Evolutionary conservation across 2,329 filamentous ascomycete genomes (phyloP), one percentile per base, ranked within the genome.

Genomic region (Parasarocladium wereldwijsianum): DNA sequence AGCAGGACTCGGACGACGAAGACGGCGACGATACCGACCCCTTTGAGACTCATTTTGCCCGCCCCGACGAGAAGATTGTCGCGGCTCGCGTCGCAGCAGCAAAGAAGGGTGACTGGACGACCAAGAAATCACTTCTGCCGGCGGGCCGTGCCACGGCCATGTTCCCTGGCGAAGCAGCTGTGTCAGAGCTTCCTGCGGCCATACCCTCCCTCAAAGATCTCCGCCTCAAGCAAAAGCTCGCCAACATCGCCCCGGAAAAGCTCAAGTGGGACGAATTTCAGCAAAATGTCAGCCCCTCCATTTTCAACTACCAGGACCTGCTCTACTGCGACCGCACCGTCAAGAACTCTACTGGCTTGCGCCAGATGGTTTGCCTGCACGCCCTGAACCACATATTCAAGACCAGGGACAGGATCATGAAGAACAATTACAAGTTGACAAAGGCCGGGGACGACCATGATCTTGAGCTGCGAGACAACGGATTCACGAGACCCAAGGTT

Each of bases 401-500:
- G 51, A 94, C 87, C 2, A 75, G 90, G 39, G 87, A 96, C 46
- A 72, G 76, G 17, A 80, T 96, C 1, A 70, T 96, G 36, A 96
- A 93, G 54, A 92, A 96, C 55, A 96, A 86, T 46, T 71, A 80
- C 32, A 82, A 76, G 38, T 55, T 93, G 8, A 63, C 77, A 8
- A 76, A 75, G 41, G 71, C 78, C 32, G 64, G 70, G 4, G 66
- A 68, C 8, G 64, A 64, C 21, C 58, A 66, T 11, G 76, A 81
- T 21, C 57, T 80, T 4, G 84, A 93, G 40, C 62, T 85, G 12
- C 73, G 85, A 38, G 90, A 98, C 41, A 90, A 98, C 54, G 90
- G 90, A 0, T 98, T 94, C 52, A 94, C 87, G 0, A 66, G 90
- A 5, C 90, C 90, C 6, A 96, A 96, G 49, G 77, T 94, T 6